Conservation (phyloP, 768 basidiomycete genomes). For the Boletales sp. region DNA sequence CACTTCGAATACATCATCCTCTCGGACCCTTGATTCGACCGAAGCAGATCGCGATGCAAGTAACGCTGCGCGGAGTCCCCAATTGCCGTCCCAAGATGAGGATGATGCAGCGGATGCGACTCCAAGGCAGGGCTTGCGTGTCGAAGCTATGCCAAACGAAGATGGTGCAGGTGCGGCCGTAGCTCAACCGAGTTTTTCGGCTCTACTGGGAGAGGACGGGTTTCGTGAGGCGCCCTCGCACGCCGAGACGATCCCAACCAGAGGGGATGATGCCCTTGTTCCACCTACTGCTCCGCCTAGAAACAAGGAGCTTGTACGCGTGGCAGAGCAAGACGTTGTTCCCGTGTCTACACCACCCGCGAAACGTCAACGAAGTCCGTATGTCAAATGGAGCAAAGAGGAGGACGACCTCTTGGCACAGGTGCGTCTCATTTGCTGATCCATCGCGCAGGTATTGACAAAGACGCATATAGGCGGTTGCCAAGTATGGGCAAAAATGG, state of each 20-base stretch:
- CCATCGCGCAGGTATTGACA: not conserved
- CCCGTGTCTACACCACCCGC: slow-evolving; percentile 15
- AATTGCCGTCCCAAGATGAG: not conserved
- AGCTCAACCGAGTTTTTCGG: not conserved
- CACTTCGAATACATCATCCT: not conserved
- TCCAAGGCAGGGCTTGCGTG: slow-evolving; percentile 14
- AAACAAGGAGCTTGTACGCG: slow-evolving; percentile 23
- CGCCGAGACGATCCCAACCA: slow-evolving; percentile 7
- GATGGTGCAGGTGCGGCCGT: not conserved
- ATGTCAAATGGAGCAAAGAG: slow-evolving; percentile 42
- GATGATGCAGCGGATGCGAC: slow-evolving; percentile 12
- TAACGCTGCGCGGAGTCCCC: not conserved
- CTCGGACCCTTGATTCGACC: slow-evolving; percentile 7
- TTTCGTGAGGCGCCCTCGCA: slow-evolving; percentile 6
- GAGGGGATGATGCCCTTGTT: not conserved
- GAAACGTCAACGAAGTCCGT: slow-evolving; percentile 37
- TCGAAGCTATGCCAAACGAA: not conserved
- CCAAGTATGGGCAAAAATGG: slow-evolving; percentile 38
- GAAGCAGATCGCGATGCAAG: too few species aligned
- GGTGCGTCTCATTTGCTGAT: slow-evolving; percentile 16
- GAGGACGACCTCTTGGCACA: slow-evolving; percentile 40
- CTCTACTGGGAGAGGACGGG: not conserved
- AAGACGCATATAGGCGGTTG: slow-evolving; percentile 28
- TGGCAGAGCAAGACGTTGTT: slow-evolving; percentile 27
- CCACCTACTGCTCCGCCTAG: slow-evolving; percentile 1